Evolutionary conservation across 352 stramenopile genomes (phyloP), one percentile per base, ranked within the genome.

Genomic region (Phytophthora capsici): DNA sequence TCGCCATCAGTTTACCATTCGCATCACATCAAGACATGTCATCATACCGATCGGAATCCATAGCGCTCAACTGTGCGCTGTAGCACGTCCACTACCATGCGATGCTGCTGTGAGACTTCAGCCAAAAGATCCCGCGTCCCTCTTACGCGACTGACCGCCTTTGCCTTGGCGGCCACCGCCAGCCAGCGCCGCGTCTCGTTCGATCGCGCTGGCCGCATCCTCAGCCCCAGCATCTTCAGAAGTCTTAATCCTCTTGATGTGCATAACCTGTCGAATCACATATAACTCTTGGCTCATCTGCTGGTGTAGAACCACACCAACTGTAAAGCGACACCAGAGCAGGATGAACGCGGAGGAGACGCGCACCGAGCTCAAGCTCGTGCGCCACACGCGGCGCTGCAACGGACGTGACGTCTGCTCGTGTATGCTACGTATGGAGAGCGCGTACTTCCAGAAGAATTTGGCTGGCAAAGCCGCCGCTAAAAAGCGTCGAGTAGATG

Each of bases 111-210:
- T 1, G 80, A 73, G 16, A 92, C 85, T 3, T 90, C 73, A 0
- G 75, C 68, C 46, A 92, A 70, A 53, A 95, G 48, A 26, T 96
- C 88, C 25, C 87, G 75, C 12, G 83, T 96, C 13, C 88, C 88
- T 26, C 88, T 78, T 17, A 96, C 88, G 14, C 85, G 82, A 10
- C 48, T 79, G 6, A 93, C 48, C 1, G 62, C 55, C 34, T 75
- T 69, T 1, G 56, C 52, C 43, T 88, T 78, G 23, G 68, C 20
- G 2, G 66, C 44, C 1, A 57, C 52, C 2, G 68, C 37, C 25
- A 86, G 43, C 55, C 46, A 73, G 49, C 66, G 66, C 51, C 70
- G 52, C 34, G 38, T 63, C 40, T 51, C 37, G 38, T 26, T 45
- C 23, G 57, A 12, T 8, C 36, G 47, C 38, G 16, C n/a, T n/a